phyloP scores from a whole-genome alignment of 257 asterid species.

The Solanum verrucosum region DNA sequence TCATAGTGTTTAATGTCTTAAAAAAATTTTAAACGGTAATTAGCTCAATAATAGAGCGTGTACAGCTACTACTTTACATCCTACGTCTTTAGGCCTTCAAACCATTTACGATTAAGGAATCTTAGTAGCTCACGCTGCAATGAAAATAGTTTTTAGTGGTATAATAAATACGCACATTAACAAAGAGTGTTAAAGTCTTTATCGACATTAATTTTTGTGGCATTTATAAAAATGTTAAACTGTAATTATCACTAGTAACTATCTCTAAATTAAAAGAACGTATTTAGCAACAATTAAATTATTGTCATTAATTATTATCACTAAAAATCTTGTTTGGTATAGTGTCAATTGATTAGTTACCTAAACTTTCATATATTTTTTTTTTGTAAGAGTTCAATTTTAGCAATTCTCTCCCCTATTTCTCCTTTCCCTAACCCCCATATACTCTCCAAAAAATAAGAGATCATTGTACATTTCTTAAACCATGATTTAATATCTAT shows the following conservation, averaged over 20 bases:
- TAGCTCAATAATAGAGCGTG: neutral
- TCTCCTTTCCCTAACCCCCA: neutral
- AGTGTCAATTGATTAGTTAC: too few species aligned
- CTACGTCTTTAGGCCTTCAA: neutral
- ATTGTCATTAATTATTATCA: too few species aligned
- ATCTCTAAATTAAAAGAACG: too few species aligned
- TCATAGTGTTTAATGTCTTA: neutral
- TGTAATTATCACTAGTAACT: neutral
- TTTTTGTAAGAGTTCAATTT: neutral
- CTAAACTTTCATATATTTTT: too few species aligned
- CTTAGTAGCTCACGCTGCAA: neutral
- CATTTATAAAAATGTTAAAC: too few species aligned
- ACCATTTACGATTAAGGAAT: neutral
- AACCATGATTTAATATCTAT: neutral
- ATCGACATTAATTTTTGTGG: neutral
- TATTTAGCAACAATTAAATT: too few species aligned
- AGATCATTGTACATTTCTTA: neutral
- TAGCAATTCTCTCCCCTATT: neutral
- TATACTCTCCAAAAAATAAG: neutral
- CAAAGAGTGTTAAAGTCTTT: fast-evolving
- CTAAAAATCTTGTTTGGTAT: too few species aligned
- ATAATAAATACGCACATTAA: too few species aligned
- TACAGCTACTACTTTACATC: neutral
- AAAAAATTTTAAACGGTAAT: neutral
- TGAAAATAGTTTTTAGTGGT: too few species aligned